Base-by-base conservation (phyloP, 1,284 basidiomycete species). In the Crocinoboletus sp. region DNA sequence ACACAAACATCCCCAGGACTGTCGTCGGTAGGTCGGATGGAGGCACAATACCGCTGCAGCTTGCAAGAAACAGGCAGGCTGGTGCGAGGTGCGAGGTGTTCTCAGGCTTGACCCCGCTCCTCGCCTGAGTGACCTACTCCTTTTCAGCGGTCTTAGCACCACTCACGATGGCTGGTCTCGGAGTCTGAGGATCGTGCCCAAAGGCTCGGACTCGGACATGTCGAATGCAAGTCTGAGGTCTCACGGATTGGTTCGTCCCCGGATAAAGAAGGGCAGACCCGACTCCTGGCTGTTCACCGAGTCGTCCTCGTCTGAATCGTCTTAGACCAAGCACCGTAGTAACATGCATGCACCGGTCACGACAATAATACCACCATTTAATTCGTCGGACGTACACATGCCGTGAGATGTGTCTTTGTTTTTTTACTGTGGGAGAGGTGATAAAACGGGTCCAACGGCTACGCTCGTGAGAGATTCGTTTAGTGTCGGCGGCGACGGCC, bases 191-290 rank as follows among this genome's bases (percentile, higher is more conserved):
- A 5, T 0, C 2, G 16, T 19, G 5, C 39, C 33, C 2, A 42
- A 53, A n/a, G 50, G 49, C 8, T 39, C 38, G 10, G 52, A 61
- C 24, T 64, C 63, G 6, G 58, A 60, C 19, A 22, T 32, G 29
- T 62, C 61, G 23, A 31, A 51, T 17, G 17, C 29, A 3, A 42
- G 35, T 12, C 31, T 45, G 15, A 31, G 36, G n/a, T 57, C 48
- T 30, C 41, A 35, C 19, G 39, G 38, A 45, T 19, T 51, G 17
- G 41, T 32, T n/a, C 44, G 47, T 8, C 23, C 20, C 10, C 13
- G 16, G 7, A 46, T 47, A 0, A 50, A 16, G 28, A 45, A 46
- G 30, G 34, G 39, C 5, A n/a, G 29, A 4, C 2, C 9, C 20
- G 0, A 15, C 27, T 0, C 19, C 10, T 61, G 63, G 62, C 17